These are phyloP conservation scores for Clonostachys sp. DNA, from an alignment of 2,329 filamentous ascomycete species.

Conservation along the genomic window DNA sequence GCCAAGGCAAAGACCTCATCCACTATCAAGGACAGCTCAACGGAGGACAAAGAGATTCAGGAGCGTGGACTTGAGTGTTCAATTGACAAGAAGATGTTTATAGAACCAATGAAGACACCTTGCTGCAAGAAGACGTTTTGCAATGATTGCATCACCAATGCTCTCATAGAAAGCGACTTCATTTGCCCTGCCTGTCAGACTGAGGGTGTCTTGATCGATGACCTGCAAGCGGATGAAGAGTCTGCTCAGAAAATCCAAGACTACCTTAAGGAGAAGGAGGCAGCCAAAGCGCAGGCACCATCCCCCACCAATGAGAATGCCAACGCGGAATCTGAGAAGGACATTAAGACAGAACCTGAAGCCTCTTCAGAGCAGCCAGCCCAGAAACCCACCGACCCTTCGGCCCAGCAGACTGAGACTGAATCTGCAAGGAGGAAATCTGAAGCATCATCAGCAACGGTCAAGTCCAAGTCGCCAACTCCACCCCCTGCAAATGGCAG, in stretches of 20 bases:
- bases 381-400: constrained; percentile 21
- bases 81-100: constrained; percentile 96
- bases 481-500: constrained; percentile 9
- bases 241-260: constrained; percentile 72
- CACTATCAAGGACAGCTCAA: constrained; percentile 70
- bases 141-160: constrained; percentile 99
- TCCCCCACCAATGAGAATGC: constrained; percentile 12
- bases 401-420: no score
- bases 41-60: constrained; percentile 81
- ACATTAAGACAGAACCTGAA: constrained; percentile 9
- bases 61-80: constrained; percentile 87
- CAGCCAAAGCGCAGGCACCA: constrained; percentile 21
- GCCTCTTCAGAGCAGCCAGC: constrained; percentile 18
- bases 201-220: constrained; percentile 89
- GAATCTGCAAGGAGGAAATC: constrained; percentile 5
- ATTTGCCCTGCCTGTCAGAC: constrained; percentile 88
- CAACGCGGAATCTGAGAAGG: constrained; percentile 5
- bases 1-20: constrained; percentile 87
- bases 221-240: constrained; percentile 79
- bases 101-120: constrained; percentile 98
- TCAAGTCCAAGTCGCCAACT: constrained; percentile 27
- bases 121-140: constrained; percentile 99
- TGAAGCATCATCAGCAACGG: constrained; percentile 12
- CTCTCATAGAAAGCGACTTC: constrained; percentile 97
- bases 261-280: constrained; percentile 58